Evolutionary conservation across 441 rosid species (phyloP), one percentile per base, ranked within the genome.

Genomic region (Flueggea neowawraea): DNA sequence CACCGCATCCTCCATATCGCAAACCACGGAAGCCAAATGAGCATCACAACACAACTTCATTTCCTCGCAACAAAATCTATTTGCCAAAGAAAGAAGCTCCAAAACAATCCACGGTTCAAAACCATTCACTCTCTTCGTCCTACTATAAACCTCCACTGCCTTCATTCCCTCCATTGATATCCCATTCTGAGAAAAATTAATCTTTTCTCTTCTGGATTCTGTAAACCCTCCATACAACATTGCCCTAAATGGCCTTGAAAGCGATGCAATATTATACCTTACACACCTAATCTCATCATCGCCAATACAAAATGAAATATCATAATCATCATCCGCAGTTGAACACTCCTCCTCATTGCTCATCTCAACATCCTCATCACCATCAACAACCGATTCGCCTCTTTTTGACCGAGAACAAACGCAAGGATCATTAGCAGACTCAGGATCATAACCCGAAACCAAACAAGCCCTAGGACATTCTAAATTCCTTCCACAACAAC

Each of bases 401-500:
- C 66, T 62, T 0, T 80, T 69, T 31, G 65, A 68, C 64, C 77
- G 73, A 2, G 82, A 72, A 69, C 98, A 88, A 39, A 57, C 12
- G 70, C 99, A 95, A 45, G 78, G 78, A 77, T 85, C 95, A 47
- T 80, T 79, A 6, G 74, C 80, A 3, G 87, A 72, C 57, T 85
- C 97, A 0, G 99, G 96, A 63, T 78, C 74, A 22, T 88, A 91
- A 52, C 97, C 95, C 7, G 88, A 17, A 5, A 83, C 79, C 77
- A 95, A 71, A 58, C 82, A 77, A 28, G 96, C 91, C 76, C 70
- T 82, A 4, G 98, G 99, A 55, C 99, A 95, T 67, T 95, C 97
- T 45, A 88, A 56, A 60, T 81, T 90, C 48, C 90, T 82, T 28
- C 98, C 98, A 28, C 82, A 80, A 55, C 98, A 95, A 75, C 88